Percentiles rank a stretch among this genome's conserved stretches.
Conservation (phyloP, 768 basidiomycete species). For the Mycena venus region DNA sequence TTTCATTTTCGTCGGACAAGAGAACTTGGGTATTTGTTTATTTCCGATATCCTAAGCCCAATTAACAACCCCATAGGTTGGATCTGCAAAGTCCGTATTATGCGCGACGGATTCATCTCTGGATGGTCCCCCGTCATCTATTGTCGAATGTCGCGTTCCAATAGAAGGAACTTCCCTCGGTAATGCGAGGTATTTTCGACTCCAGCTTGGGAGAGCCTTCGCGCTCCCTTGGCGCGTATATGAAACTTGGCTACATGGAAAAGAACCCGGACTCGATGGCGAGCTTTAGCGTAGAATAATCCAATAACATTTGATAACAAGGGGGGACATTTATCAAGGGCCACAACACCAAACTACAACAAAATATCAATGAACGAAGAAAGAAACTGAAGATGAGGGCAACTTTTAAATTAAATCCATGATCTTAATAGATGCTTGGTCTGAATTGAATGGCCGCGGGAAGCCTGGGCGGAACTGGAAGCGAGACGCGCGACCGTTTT, state of each 20-base stretch:
- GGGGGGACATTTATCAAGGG: no score
- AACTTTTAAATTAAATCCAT: no score
- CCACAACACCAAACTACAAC: no score
- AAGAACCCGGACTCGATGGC: not conserved
- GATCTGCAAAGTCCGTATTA: not conserved
- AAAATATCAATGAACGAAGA: no score
- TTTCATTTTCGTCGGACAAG: constrained; percentile 47
- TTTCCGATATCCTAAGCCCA: not conserved
- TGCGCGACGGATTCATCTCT: not conserved
- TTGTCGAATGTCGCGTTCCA: constrained; percentile 17
- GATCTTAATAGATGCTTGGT: no score
- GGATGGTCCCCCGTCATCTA: not conserved
- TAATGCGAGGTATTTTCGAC: constrained; percentile 20
- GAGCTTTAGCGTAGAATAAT: no score
- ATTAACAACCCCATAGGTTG: not conserved
- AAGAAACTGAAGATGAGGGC: no score
- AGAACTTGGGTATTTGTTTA: constrained; percentile 41
- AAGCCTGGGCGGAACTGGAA: no score
- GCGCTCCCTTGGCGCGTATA: constrained; percentile 20
- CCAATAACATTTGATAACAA: no score
- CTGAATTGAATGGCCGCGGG: no score
- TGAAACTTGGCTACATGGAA: constrained; percentile 20
- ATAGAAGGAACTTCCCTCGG: not conserved
- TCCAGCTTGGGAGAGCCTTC: not conserved
- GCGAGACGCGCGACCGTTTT: no score